phyloP scores from a whole-genome alignment of 441 rosid genomes.

The Populus hybrid region DNA sequence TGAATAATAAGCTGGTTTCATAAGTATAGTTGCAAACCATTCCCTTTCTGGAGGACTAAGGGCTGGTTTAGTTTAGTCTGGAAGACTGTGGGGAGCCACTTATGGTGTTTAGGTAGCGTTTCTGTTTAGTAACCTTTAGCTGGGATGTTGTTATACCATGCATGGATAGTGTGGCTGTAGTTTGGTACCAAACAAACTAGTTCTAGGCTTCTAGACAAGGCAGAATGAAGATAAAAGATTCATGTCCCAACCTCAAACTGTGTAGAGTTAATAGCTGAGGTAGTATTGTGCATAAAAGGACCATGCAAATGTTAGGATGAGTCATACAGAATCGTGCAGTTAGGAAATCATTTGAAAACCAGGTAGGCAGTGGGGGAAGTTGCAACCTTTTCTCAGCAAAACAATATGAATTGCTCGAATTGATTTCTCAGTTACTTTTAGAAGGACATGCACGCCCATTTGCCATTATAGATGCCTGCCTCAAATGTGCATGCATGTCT shows the following conservation, averaged over 20 bases:
- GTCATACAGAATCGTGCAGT: neutral
- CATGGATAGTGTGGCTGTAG: neutral
- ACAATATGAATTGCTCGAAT: neutral
- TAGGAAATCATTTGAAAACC: neutral
- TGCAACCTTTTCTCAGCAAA: neutral
- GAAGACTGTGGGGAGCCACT: neutral
- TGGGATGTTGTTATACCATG: neutral
- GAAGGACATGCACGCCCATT: neutral
- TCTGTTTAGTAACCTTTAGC: neutral
- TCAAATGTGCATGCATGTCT: neutral
- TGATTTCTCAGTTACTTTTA: neutral
- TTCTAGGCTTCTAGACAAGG: neutral
- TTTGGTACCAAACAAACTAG: neutral
- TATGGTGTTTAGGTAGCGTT: neutral
- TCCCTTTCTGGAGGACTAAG: neutral
- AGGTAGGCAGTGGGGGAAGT: neutral
- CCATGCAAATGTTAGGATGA: neutral
- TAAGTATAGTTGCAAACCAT: neutral
- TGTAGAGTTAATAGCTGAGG: neutral
- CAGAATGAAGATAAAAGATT: neutral
- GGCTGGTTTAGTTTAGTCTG: neutral
- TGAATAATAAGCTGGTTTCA: neutral
- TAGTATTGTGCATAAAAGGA: neutral
- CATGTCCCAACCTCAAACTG: neutral
- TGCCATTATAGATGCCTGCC: neutral